Evolutionary conservation across 495 filamentous ascomycete species (phyloP).

Genomic region (Penicillium chermesinum): DNA sequence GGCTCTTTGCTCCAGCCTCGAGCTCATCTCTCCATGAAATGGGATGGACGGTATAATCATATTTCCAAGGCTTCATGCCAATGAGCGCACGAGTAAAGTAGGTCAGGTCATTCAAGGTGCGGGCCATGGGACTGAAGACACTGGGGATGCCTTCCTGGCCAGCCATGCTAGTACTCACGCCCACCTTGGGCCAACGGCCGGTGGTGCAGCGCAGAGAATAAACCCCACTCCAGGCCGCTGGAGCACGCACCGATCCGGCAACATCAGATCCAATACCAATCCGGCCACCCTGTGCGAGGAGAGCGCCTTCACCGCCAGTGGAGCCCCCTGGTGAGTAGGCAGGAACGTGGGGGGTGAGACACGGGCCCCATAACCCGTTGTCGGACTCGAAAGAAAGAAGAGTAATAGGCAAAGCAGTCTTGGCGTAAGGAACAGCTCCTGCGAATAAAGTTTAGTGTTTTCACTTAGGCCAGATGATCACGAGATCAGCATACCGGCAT

Average conservation of each 20-base stretch:
- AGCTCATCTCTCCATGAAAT: slow-evolving; percentile 68
- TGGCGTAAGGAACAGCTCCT: slow-evolving; percentile 92
- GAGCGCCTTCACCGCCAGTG: slow-evolving; percentile 82
- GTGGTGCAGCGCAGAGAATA: slow-evolving; percentile 89
- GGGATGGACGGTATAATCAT: slow-evolving; percentile 82
- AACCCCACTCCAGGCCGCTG: slow-evolving; percentile 87
- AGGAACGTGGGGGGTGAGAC: slow-evolving; percentile 74
- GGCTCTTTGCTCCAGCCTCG: slow-evolving; percentile 52
- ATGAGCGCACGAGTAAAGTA: slow-evolving; percentile 82
- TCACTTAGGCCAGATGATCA: too few species aligned
- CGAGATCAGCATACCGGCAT: slow-evolving; percentile 54
- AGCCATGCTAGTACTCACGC: slow-evolving; percentile 83
- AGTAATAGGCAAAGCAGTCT: slow-evolving; percentile 91
- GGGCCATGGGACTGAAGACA: slow-evolving; percentile 90
- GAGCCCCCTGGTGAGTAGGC: slow-evolving; percentile 88
- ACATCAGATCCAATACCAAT: slow-evolving; percentile 95
- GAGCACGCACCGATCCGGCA: slow-evolving; percentile 82
- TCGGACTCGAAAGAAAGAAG: slow-evolving; percentile 87
- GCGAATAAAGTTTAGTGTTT: not conserved
- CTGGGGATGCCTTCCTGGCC: slow-evolving; percentile 89
- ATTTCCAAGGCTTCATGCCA: slow-evolving; percentile 85
- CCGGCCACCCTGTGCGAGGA: slow-evolving; percentile 80
- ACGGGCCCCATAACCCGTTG: slow-evolving; percentile 85
- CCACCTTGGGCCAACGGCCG: slow-evolving; percentile 88
- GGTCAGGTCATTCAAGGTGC: slow-evolving; percentile 75